Percentiles rank a stretch among this genome's conserved stretches.
These are phyloP conservation scores for Kodamaea alishanica DNA, from an alignment of 1,139 yeast species.

Conservation along the genomic window DNA sequence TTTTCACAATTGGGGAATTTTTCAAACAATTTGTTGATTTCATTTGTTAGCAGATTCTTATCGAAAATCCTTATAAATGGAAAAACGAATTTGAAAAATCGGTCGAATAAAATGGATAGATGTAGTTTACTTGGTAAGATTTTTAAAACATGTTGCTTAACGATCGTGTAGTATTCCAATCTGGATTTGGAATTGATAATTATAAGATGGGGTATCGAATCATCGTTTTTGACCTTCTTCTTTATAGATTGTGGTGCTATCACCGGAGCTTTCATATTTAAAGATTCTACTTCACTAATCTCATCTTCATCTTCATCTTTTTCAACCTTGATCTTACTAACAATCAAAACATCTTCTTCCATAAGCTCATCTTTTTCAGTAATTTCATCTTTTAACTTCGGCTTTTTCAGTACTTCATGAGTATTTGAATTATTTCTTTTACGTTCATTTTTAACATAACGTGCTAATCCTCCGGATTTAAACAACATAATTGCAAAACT, in stretches of 20 bases:
- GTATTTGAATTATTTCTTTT: constrained; percentile 9
- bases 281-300: neutral
- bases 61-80: constrained; percentile 40
- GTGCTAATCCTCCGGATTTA: constrained; percentile 35
- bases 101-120: constrained; percentile 28
- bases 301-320: constrained; percentile 4
- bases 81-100: constrained; percentile 39
- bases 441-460: constrained; percentile 26
- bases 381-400: constrained; percentile 6
- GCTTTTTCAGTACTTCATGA: neutral
- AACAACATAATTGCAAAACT: constrained; percentile 35
- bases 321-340: constrained; percentile 15
- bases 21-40: constrained; percentile 24
- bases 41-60: constrained; percentile 27
- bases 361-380: constrained; percentile 15
- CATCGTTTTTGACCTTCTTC: no score
- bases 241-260: no score
- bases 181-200: constrained; percentile 5
- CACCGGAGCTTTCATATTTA: neutral
- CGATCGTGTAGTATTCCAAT: constrained; percentile 27
- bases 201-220: no score
- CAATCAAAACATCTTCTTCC: constrained; percentile 19
- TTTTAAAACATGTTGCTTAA: constrained; percentile 26
- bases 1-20: constrained; percentile 25
- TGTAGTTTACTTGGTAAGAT: constrained; percentile 32